Base-by-base conservation (phyloP, 116 monocot genomes). In the Trichopus zeylanicus region DNA sequence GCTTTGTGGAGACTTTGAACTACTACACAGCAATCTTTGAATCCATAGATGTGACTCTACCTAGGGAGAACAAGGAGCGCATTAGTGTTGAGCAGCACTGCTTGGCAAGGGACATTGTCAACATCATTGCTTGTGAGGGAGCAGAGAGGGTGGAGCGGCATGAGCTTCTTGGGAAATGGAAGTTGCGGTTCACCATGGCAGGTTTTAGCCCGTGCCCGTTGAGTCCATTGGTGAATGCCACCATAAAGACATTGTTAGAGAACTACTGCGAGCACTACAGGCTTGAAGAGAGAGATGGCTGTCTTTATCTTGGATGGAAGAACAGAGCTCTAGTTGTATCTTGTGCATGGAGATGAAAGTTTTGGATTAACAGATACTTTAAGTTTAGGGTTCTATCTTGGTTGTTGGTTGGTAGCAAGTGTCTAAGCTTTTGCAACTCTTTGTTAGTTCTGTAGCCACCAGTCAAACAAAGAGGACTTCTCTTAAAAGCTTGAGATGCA, bases 41-140 rank as follows among this genome's bases (percentile, higher is more conserved):
- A 51, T 91, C 91, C 0, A 82, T 97, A 9, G 97, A 91, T 63
- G 87, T 84, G 34, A 73, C 66, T 12, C 78, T 84, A 7, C 59
- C 76, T 21, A 73, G 90, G 51, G 87, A 90, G 5, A 58, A 80
- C 73, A 87, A 67, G 76, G 77, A 87, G 26, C 61, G 97, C 16
- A 97, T 97, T 30, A 83, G 48, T 27, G 79, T 84, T 9, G 97
- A 97, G 65, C 97, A 97, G 71, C 97, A 97, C 59, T 97, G 97
- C 64, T 60, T 91, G 48, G 97, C 97, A 1, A 79, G 91, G 46
- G 97, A 91, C 31, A 97, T 97, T 27, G 97, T 97, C 28, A 91
- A 97, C 56, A 81, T 90, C 53, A 74, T 97, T 23, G 97, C 97
- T 10, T 97, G 97, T 31, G 97, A 97, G 47, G 97, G 97, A 28